A percentile compares a stretch with the other conserved stretches of the same genome.
Evolutionary conservation across 345 rosid genomes (phyloP).

Genomic region (Bruguiera parviflora): DNA sequence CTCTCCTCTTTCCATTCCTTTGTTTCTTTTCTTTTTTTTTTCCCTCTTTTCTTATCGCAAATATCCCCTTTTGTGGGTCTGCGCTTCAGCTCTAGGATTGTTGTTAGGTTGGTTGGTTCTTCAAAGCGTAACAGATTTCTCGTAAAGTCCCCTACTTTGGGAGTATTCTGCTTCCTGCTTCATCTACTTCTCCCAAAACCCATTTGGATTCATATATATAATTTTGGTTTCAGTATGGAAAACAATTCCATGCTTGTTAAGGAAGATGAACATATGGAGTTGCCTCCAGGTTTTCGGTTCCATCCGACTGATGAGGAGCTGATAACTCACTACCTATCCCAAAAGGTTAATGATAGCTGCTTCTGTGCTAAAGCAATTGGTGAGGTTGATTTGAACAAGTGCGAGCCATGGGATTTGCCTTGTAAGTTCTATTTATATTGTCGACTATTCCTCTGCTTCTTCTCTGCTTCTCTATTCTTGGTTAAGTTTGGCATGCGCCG

Average conservation of each 20-base stretch:
- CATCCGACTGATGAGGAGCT: constrained; percentile 65
- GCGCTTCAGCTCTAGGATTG: neutral
- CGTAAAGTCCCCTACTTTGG: neutral
- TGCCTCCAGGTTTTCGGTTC: constrained; percentile 64
- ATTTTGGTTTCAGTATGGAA: constrained; percentile 28
- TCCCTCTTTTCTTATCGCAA: neutral
- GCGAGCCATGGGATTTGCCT: constrained; percentile 72
- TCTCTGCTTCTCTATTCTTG: neutral
- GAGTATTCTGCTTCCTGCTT: neutral
- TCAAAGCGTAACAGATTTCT: neutral
- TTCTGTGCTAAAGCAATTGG: constrained; percentile 52
- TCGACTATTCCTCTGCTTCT: neutral
- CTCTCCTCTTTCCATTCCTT: too few species aligned
- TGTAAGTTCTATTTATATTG: constrained; percentile 23
- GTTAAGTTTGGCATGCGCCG: neutral
- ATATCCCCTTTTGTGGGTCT: neutral
- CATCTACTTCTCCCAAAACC: neutral
- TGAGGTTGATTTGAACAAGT: constrained; percentile 63
- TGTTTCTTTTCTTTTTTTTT: neutral
- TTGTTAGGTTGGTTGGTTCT: neutral
- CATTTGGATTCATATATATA: neutral
- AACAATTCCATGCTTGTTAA: constrained; percentile 10
- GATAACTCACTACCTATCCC: constrained; percentile 48
- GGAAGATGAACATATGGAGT: constrained; percentile 32
- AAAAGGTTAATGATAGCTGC: constrained; percentile 36